phyloP scores from a whole-genome alignment of 2,329 filamentous ascomycete genomes.

The Exserohilum rostratum region DNA sequence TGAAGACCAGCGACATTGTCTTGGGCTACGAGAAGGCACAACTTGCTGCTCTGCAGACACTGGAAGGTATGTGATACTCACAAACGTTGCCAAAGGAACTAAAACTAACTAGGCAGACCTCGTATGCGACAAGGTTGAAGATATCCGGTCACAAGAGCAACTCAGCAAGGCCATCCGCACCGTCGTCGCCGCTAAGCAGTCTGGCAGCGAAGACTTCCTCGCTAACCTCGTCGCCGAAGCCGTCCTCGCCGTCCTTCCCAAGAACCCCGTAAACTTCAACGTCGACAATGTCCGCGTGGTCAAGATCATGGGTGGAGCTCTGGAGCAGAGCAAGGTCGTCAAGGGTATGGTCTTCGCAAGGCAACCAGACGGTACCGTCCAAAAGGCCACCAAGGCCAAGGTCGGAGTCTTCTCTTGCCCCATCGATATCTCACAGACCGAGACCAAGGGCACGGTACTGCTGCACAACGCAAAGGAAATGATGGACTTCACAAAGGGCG shows the following conservation, averaged over 20 bases:
- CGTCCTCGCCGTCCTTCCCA: conserved; percentile 85
- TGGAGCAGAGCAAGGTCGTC: conserved; percentile 92
- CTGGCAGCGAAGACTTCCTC: conserved; percentile 86
- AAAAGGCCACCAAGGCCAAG: conserved; percentile 91
- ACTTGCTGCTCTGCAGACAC: conserved; percentile 79
- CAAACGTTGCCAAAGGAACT: neutral
- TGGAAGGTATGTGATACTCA: conserved; percentile 66
- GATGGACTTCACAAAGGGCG: conserved; percentile 97
- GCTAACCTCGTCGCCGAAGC: conserved; percentile 85
- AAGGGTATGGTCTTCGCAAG: conserved; percentile 98
- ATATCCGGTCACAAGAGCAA: conserved; percentile 79
- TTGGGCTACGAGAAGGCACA: conserved; percentile 95
- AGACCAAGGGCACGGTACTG: conserved; percentile 97
- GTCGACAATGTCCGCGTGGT: conserved; percentile 98
- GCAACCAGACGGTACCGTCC: conserved; percentile 86
- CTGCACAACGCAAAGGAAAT: conserved; percentile 98
- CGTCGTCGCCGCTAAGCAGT: conserved; percentile 96
- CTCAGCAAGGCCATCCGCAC: conserved; percentile 95
- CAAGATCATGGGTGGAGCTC: conserved; percentile 97
- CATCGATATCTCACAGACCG: conserved; percentile 93
- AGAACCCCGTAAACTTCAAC: conserved; percentile 96
- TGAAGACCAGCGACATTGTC: conserved; percentile 98
- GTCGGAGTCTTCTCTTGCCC: conserved; percentile 96
- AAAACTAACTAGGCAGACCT: conserved; percentile 63
- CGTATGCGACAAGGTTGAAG: conserved; percentile 85